These are phyloP conservation scores for Luffa aegyptiaca DNA, from an alignment of 306 rosid genomes.

Conservation along the genomic window DNA sequence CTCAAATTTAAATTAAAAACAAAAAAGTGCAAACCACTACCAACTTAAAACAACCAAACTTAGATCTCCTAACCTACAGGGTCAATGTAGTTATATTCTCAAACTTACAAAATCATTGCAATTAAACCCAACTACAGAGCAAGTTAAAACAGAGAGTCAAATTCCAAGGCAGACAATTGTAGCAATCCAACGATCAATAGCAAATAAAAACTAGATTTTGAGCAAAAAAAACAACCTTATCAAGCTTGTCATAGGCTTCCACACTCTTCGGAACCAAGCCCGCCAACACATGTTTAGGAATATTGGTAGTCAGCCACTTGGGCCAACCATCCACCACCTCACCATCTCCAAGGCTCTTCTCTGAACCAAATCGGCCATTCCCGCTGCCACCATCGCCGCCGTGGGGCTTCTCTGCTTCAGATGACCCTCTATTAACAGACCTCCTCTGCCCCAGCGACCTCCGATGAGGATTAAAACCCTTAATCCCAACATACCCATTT, in stretches of 20 bases:
- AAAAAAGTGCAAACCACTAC: background rate
- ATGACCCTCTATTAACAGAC: background rate
- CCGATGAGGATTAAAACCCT: slow-evolving; percentile 20
- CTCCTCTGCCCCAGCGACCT: slow-evolving; percentile 40
- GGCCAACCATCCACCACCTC: slow-evolving; percentile 39
- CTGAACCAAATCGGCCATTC: slow-evolving; percentile 22
- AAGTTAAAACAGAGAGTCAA: background rate
- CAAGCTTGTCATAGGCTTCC: slow-evolving; percentile 66
- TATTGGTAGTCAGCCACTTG: slow-evolving; percentile 40
- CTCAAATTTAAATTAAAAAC: background rate
- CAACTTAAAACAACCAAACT: background rate
- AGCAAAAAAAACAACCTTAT: slow-evolving; percentile 37
- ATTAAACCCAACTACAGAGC: background rate
- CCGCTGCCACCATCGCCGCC: background rate
- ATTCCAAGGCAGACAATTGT: background rate
- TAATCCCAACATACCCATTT: slow-evolving; percentile 42
- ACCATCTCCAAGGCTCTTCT: slow-evolving; percentile 21
- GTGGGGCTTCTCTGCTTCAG: slow-evolving; percentile 8
- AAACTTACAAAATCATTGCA: background rate
- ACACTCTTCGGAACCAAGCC: slow-evolving; percentile 69
- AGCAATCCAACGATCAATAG: background rate
- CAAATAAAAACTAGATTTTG: background rate
- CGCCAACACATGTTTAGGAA: slow-evolving; percentile 35
- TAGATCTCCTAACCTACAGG: background rate
- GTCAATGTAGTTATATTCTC: background rate